Base-by-base conservation (phyloP, 1,139 yeast species). In the Nakaseomyces nivariensis region DNA sequence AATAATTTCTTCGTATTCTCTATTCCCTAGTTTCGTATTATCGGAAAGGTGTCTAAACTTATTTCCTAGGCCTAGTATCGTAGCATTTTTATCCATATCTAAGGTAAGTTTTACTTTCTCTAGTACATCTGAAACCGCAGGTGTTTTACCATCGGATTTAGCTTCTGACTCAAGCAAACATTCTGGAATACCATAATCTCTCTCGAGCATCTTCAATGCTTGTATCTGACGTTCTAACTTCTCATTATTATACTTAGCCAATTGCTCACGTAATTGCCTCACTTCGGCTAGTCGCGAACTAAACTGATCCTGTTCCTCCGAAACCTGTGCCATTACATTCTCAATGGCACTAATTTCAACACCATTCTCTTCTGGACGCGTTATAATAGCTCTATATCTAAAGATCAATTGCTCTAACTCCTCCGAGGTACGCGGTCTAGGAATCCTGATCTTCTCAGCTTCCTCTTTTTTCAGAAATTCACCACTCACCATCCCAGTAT, bases 181-280 rank as follows among this genome's bases (percentile, higher is more conserved):
- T 52, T 72, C 71, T 8, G 97, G 95, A 46, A 94, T 67, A 60
- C 86, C 94, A 56, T 87, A 62, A 63, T 89, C 95, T 56, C 79
- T 83, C 1, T 95, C 77, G 48, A 92, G 70, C 34, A 89, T 66
- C 63, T 89, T 89, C 56, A 87, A 78, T 0, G 94, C 87, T 31
- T 81, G 72, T 29, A 92, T 68, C 66, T 90, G 97, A 48, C 79
- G 75, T 50, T 77, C 74, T 52, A 90, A 71, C 48, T 82, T 66
- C 4, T 69, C 72, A 24, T 72, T 57, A 64, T 88, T 87, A 45
- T 68, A 64, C n/a, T 45, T 29, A 4, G 51, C 46, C 26, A 57
- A 56, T 45, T 57, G 51, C 26, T 49, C 50, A 42, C 55, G 68
- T 5, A 50, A 51, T 4, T 48, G 40, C 52, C 68, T 63, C 31